Percentiles rank a stretch among this genome's conserved stretches.
Conservation (phyloP, 1,284 basidiomycete species). For the Rhodotorula sp. region DNA sequence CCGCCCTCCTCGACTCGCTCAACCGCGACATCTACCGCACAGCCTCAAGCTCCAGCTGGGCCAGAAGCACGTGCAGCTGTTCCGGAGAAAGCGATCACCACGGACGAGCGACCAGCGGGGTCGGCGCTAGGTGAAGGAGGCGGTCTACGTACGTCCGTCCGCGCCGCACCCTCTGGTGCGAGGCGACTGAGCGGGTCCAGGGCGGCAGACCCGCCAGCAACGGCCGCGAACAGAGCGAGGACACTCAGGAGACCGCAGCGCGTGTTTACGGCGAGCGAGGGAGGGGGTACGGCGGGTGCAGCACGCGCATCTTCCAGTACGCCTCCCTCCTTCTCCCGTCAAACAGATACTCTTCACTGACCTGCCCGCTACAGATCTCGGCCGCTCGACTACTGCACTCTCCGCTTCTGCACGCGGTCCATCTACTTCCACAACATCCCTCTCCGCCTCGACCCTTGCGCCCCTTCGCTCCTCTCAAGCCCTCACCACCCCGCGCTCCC, state of each 20-base stretch:
- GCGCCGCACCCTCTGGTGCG: neutral
- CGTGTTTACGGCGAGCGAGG: neutral
- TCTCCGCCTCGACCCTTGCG: neutral
- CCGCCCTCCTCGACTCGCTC: neutral
- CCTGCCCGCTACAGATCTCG: neutral
- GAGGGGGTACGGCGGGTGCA: too few species aligned
- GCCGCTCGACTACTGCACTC: neutral
- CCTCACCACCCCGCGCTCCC: neutral
- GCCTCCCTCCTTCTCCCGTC: neutral
- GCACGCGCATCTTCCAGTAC: neutral
- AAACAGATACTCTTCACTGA: neutral
- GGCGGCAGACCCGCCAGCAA: too few species aligned
- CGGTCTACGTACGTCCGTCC: too few species aligned
- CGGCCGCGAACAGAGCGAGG: neutral
- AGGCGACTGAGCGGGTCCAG: neutral
- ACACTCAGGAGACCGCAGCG: neutral
- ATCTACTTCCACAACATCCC: neutral
- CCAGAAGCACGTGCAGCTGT: neutral
- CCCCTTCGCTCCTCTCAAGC: neutral
- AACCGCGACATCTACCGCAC: neutral
- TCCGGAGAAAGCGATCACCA: too few species aligned
- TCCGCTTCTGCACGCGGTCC: neutral
- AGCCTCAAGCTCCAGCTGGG: too few species aligned
- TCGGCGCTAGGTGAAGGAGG: too few species aligned
- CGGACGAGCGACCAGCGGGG: too few species aligned